Percentiles rank a stretch among this genome's conserved stretches.
Conservation (phyloP, 441 rosid species). For the Aleurites moluccanus region DNA sequence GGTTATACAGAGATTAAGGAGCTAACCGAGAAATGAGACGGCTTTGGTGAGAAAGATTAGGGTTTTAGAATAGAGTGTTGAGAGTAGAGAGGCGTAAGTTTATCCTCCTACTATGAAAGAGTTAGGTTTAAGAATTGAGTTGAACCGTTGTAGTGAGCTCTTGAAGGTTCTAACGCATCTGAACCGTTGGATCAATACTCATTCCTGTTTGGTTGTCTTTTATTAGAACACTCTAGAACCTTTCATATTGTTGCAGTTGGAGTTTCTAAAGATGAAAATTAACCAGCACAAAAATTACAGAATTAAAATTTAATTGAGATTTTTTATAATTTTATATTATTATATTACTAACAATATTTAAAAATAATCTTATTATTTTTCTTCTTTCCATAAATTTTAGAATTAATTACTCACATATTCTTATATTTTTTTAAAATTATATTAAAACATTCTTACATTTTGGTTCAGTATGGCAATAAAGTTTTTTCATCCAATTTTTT, state of each 20-base stretch:
- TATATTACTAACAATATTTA: too few relatives aligned
- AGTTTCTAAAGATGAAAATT: too few relatives aligned
- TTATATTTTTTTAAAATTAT: too few relatives aligned
- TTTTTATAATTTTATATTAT: too few relatives aligned
- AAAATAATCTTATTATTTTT: too few relatives aligned
- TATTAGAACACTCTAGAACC: conserved; percentile 46
- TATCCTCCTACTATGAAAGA: not conserved
- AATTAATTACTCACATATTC: too few relatives aligned
- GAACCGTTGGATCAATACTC: conserved; percentile 33
- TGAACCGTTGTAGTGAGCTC: conserved; percentile 21
- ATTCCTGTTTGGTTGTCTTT: conserved; percentile 7
- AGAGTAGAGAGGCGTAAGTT: not conserved
- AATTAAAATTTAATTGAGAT: too few relatives aligned
- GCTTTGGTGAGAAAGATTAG: not conserved
- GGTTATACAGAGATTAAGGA: not conserved
- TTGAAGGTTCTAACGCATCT: conserved; percentile 39
- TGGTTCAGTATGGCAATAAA: too few relatives aligned
- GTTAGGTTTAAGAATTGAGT: not conserved
- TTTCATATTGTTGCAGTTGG: not conserved
- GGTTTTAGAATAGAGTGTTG: conserved; percentile 7
- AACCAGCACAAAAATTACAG: too few relatives aligned
- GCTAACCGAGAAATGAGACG: conserved; percentile 2
- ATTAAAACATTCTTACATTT: too few relatives aligned
- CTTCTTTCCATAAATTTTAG: too few relatives aligned
- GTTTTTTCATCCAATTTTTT: too few relatives aligned